These are phyloP conservation scores for Tetraselmis chui DNA, from an alignment of 139 green algal species.

Conservation along the genomic window DNA sequence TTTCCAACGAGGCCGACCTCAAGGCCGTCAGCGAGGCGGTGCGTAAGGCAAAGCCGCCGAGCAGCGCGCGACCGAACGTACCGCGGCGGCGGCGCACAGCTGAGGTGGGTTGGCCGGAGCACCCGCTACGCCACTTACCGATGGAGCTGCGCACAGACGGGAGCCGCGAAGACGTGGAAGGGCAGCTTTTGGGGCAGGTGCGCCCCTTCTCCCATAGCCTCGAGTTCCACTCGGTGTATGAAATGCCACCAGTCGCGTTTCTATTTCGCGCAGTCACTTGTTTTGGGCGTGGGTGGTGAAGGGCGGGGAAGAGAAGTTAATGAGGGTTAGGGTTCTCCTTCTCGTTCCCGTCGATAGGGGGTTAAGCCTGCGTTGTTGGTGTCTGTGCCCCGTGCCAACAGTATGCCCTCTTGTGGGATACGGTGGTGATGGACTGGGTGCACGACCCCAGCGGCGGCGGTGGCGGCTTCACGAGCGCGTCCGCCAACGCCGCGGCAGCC, in stretches of 20 bases:
- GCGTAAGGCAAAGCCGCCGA: not conserved
- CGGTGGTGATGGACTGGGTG: not conserved
- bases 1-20: not conserved
- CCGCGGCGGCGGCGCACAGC: too few relatives aligned
- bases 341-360: too few relatives aligned
- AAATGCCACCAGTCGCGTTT: too few relatives aligned
- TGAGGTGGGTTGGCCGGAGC: not conserved
- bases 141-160: not conserved
- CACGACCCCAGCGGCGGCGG: not conserved
- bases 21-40: not conserved
- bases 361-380: too few relatives aligned
- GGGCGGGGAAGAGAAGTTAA: too few relatives aligned
- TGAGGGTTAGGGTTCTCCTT: too few relatives aligned
- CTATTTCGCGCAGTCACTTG: too few relatives aligned
- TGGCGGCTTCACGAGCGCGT: not conserved
- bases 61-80: too few relatives aligned
- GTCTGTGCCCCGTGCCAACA: too few relatives aligned
- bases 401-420: not conserved
- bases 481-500: too few relatives aligned
- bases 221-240: too few relatives aligned
- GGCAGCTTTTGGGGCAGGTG: not conserved
- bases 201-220: not conserved
- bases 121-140: not conserved
- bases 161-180: not conserved
- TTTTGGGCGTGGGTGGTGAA: too few relatives aligned